These are phyloP conservation scores for Leccinum pellstonianum DNA, from an alignment of 768 basidiomycete genomes.

Conservation along the genomic window DNA sequence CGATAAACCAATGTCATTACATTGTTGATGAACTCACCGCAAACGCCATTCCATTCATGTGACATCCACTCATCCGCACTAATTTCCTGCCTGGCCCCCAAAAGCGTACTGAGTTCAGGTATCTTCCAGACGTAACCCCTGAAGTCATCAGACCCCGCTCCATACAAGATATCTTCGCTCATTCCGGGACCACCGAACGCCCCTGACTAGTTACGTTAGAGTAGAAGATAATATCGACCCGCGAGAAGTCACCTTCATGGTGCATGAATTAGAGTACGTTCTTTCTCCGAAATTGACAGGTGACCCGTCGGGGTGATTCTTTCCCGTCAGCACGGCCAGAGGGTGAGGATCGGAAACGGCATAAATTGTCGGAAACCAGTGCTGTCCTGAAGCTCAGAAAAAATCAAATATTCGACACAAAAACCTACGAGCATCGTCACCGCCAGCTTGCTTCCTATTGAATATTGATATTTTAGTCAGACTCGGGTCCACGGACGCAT, in stretches of 20 bases:
- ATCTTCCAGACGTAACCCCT: constrained; percentile 77
- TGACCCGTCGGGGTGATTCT: constrained; percentile 54
- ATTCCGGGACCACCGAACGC: constrained; percentile 65
- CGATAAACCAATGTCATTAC: constrained; percentile 5
- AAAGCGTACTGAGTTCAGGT: constrained; percentile 48
- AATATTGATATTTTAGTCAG: neutral
- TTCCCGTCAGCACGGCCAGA: constrained; percentile 64
- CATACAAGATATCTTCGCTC: constrained; percentile 57
- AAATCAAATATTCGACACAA: neutral
- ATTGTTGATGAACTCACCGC: constrained; percentile 27
- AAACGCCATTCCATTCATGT: constrained; percentile 29
- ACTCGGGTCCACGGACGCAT: constrained; percentile 2
- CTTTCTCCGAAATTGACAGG: constrained; percentile 45
- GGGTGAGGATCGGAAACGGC: constrained; percentile 64
- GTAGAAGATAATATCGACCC: neutral
- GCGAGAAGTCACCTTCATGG: constrained; percentile 60
- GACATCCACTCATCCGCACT: constrained; percentile 45
- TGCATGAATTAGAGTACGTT: constrained; percentile 69
- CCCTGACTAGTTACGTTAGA: constrained; percentile 53
- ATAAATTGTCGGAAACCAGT: constrained; percentile 72
- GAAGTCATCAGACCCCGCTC: constrained; percentile 83
- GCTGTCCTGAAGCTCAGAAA: constrained; percentile 37
- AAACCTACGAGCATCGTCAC: constrained; percentile 63
- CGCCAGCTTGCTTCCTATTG: constrained; percentile 57
- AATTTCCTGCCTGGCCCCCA: constrained; percentile 46